Percentiles rank a stretch among this genome's conserved stretches.
These are phyloP conservation scores for Vigna angularis DNA, from an alignment of 306 rosid species.

Conservation along the genomic window DNA sequence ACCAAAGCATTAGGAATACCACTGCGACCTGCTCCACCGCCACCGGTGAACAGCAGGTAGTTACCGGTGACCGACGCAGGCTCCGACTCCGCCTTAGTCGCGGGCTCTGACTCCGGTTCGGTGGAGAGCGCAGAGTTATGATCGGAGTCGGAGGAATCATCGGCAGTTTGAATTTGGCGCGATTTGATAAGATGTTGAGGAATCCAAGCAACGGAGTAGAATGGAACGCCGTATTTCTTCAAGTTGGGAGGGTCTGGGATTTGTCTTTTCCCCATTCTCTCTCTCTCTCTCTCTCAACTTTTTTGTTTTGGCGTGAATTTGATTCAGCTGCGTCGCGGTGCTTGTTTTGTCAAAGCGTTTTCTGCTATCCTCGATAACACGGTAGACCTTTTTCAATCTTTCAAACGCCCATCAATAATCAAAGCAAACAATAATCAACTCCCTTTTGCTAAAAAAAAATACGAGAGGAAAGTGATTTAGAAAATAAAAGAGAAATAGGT, in stretches of 20 bases:
- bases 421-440: too few species aligned
- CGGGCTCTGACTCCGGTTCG: not conserved
- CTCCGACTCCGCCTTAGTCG: not conserved
- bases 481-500: too few species aligned
- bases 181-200: conserved; percentile 50
- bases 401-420: too few species aligned
- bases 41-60: conserved; percentile 74
- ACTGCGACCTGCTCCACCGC: conserved; percentile 89
- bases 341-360: too few species aligned
- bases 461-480: too few species aligned
- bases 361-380: too few species aligned
- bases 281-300: not conserved
- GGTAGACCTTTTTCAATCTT: too few species aligned
- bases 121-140: conserved; percentile 25
- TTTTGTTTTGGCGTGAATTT: not conserved
- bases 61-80: conserved; percentile 21
- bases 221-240: conserved; percentile 85
- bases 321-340: conserved; percentile 17
- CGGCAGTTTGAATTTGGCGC: conserved; percentile 42
- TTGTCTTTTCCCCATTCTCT: conserved; percentile 46
- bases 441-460: too few species aligned
- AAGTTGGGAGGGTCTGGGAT: conserved; percentile 53
- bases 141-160: conserved; percentile 46
- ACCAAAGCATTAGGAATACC: conserved; percentile 83
- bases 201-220: conserved; percentile 77